Base-by-base conservation (phyloP, 305 asterid genomes). In the Fraxinus baroniana region DNA sequence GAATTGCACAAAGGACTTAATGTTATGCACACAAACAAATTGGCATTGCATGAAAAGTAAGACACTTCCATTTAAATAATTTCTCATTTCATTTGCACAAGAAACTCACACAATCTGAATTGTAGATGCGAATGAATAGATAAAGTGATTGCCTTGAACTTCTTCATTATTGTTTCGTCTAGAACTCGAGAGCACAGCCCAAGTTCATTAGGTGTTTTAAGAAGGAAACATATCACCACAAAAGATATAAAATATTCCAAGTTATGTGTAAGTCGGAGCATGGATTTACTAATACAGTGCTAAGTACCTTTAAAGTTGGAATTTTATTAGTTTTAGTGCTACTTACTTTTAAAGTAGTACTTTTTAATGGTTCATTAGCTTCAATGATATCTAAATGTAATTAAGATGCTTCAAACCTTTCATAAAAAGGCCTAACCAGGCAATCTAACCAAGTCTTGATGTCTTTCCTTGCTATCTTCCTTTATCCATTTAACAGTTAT, bases 401-500 rank as follows among this genome's bases (percentile, higher is more conserved):
- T 76, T 60, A 7, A 71, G 84, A 73, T 46, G 86, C 81, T 83
- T 70, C 79, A 78, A 80, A 76, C 82, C 74, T 74, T 57, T 17
- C 41, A 24, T 15, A 28, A 22, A 64, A 74, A 80, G 78, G 13
- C 30, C 37, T 39, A 32, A 30, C 37, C 75, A 70, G 75, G 70
- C 79, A 79, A 33, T 49, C 77, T 82, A 84, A 79, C 83, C 78
- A 88, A 80, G 87, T 68, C 84, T 78, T 70, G 20, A 41, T 71
- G 80, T 83, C 77, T 76, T 74, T 78, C 77, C 76, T 62, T 86
- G 55, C 80, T 82, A 85, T 71, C 79, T 83, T 83, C 66, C 77
- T 79, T 74, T 84, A 87, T 87, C 83, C 91, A 90, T 82, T 57
- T 64, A 15, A 18, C 30, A 26, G 80, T 85, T 85, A 86, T 84